These are phyloP conservation scores for Boehmeria nivea DNA, from an alignment of 306 rosid genomes.

Conservation along the genomic window DNA sequence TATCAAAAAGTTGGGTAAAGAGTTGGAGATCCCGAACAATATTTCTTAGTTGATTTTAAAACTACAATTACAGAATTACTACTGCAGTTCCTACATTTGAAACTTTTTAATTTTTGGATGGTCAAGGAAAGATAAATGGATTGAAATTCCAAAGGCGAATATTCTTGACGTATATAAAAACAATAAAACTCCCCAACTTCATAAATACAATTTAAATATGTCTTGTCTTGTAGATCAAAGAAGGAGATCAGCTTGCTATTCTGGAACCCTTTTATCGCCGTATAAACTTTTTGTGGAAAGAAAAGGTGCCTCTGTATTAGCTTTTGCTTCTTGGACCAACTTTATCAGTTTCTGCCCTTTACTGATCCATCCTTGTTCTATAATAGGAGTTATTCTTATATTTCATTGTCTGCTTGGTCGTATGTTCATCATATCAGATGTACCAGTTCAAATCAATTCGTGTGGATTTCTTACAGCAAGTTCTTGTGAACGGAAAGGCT, in stretches of 20 bases:
- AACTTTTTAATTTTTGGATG: not conserved
- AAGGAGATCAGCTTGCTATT: slow-evolving; percentile 77
- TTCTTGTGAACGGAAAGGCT: slow-evolving; percentile 82
- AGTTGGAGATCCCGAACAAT: not conserved
- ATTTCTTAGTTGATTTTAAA: not conserved
- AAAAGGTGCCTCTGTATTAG: slow-evolving; percentile 60
- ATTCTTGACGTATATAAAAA: not conserved
- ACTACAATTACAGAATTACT: not conserved
- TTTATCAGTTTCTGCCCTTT: not conserved
- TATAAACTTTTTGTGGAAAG: slow-evolving; percentile 62
- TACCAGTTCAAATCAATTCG: slow-evolving; percentile 79
- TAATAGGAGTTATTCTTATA: slow-evolving; percentile 18
- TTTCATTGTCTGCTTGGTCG: not conserved
- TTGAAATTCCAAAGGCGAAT: not conserved
- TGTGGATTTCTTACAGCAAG: slow-evolving; percentile 78
- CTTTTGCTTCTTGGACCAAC: too few relatives aligned
- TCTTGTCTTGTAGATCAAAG: slow-evolving; percentile 62
- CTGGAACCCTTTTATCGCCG: slow-evolving; percentile 59
- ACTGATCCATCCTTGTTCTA: not conserved
- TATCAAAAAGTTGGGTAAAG: too few relatives aligned
- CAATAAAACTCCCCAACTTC: not conserved
- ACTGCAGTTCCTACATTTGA: not conserved
- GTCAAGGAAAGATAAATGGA: not conserved
- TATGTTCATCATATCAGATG: slow-evolving; percentile 33
- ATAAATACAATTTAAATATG: slow-evolving; percentile 6